phyloP scores from a whole-genome alignment of 768 basidiomycete genomes.

The Russula foetens region DNA sequence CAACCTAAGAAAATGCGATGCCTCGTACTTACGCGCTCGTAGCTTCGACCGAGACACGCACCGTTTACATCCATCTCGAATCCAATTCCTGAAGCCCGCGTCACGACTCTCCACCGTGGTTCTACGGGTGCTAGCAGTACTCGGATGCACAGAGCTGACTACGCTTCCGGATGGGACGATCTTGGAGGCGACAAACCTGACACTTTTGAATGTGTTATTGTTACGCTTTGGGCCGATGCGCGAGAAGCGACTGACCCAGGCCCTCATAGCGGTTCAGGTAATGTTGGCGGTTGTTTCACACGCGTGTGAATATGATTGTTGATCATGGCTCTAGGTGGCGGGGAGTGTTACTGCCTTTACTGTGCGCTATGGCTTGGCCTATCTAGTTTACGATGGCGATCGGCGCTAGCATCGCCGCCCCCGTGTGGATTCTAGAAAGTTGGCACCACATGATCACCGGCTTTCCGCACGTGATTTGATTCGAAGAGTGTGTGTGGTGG shows the following conservation, averaged over 20 bases:
- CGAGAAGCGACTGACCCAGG: conserved; percentile 70
- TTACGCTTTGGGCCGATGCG: conserved; percentile 75
- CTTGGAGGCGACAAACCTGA: conserved; percentile 76
- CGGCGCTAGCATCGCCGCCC: conserved; percentile 42
- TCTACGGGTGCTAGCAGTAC: conserved; percentile 48
- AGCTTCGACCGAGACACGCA: conserved; percentile 74
- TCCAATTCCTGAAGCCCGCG: conserved; percentile 51
- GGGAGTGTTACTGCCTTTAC: conserved; percentile 80
- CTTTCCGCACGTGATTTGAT: too few species aligned
- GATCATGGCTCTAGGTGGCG: conserved; percentile 36
- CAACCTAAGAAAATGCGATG: not conserved
- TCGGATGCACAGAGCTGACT: conserved; percentile 64
- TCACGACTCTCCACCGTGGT: conserved; percentile 43
- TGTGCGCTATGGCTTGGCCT: conserved; percentile 84
- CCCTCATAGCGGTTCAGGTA: conserved; percentile 71
- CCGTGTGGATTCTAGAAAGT: not conserved
- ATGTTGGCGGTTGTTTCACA: conserved; percentile 11
- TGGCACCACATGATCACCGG: too few species aligned
- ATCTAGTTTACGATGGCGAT: conserved; percentile 88
- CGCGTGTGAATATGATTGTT: not conserved
- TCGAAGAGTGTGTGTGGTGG: not conserved
- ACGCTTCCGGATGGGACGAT: conserved; percentile 48
- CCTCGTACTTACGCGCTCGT: not conserved
- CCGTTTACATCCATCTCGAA: conserved; percentile 70
- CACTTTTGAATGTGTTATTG: conserved; percentile 82